These are phyloP conservation scores for Gamsiella multidivaricata DNA, from an alignment of 192 early-diverging fungal species.

Conservation along the genomic window DNA sequence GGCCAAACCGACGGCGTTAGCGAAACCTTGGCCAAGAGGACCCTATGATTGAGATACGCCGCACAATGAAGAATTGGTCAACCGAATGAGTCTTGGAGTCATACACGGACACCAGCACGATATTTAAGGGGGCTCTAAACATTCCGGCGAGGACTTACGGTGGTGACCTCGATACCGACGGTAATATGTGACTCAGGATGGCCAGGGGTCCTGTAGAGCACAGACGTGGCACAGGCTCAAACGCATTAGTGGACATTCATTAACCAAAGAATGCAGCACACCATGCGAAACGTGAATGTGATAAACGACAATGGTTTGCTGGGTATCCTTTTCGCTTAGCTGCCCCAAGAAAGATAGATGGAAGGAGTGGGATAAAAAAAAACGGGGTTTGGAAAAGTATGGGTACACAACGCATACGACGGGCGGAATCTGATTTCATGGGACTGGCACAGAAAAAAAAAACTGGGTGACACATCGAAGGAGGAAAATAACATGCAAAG, in stretches of 20 bases:
- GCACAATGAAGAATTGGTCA: background rate
- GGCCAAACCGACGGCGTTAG: conserved; percentile 95
- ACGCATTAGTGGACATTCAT: background rate
- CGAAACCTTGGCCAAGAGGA: conserved; percentile 72
- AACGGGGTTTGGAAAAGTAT: conserved; percentile 24
- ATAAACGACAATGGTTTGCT: background rate
- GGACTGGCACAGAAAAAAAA: conserved; percentile 1
- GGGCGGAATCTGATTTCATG: conserved; percentile 30
- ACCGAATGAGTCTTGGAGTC: background rate
- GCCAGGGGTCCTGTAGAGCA: conserved; percentile 84
- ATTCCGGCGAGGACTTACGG: conserved; percentile 52
- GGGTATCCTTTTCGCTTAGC: too few relatives aligned
- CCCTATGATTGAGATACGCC: conserved; percentile 21
- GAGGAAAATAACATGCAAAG: background rate
- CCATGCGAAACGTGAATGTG: too few relatives aligned
- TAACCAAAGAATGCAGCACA: background rate
- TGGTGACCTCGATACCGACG: conserved; percentile 95
- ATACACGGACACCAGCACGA: too few relatives aligned
- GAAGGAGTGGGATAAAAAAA: background rate
- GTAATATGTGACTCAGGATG: conserved; percentile 93
- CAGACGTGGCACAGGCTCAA: background rate
- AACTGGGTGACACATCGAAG: conserved; percentile 22
- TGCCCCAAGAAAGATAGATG: conserved; percentile 47
- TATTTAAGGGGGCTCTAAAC: too few relatives aligned
- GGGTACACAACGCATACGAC: too few relatives aligned